Evolutionary conservation across 2,329 filamentous ascomycete genomes (phyloP), one percentile per base, ranked within the genome.

Genomic region (Calonectria ilicicola): DNA sequence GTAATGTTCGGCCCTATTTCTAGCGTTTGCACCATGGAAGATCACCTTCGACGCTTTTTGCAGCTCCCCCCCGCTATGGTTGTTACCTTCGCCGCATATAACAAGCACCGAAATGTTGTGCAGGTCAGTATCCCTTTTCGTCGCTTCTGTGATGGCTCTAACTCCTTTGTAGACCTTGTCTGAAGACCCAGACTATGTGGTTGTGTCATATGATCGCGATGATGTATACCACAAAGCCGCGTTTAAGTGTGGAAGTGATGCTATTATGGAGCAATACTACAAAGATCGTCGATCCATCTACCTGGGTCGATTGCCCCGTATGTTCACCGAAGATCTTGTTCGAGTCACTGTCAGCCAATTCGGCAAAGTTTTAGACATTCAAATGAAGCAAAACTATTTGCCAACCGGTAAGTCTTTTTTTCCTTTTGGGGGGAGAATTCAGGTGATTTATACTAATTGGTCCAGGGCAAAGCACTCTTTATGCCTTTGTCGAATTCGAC

Each of bases 81-180:
- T 6, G 85, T 90, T 35, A 84, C 87, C 29, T 92, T 88, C 72
- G 81, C 84, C 47, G 84, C 84, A 74, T 92, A 89, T 63, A 88
- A 91, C 71, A 82, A 86, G 4, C 83, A 81, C 27, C 85, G 90
- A 26, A 86, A 90, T 69, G 85, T 90, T 5, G 82, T 86, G 35
- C 77, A 82, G 29, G 89, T 90, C 82, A 83, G 87, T 81, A 5
- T 32, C 46, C n/a, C 19, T 19, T 67, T 40, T n/a, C 7, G 21
- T 19, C 32, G 3, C 3, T 1, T 5, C 5, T 42, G 1, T n/a
- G 12, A 44, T 64, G 15, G 73, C 40, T 47, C 44, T 42, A 15
- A 29, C 26, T 12, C 8, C 2, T 26, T 7, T 19, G 19, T 60
- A 40, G 32, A 19, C 60, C 15, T 42, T 15, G 4, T 32, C 65